Evolutionary conservation across 257 asterid species (phyloP).

Genomic region (Capsicum pubescens): DNA sequence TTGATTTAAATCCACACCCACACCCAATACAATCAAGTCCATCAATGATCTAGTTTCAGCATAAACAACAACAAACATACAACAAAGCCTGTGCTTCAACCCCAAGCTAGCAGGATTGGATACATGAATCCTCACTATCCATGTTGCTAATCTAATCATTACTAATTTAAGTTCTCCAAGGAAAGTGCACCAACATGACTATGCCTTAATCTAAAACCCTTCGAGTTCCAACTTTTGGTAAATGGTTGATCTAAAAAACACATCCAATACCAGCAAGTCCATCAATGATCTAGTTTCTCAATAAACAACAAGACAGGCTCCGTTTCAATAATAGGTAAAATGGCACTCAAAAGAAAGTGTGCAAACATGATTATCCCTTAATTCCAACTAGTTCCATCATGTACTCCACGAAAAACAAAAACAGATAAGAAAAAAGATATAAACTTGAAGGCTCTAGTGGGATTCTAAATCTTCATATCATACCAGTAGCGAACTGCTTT

Average conservation of each 20-base stretch:
- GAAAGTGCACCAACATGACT: neutral
- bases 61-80: neutral
- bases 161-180: neutral
- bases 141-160: neutral
- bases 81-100: neutral
- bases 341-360: too few relatives aligned
- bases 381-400: neutral
- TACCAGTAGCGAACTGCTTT: slow-evolving; percentile 87
- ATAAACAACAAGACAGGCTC: too few relatives aligned
- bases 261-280: too few relatives aligned
- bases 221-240: too few relatives aligned
- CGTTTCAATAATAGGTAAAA: too few relatives aligned
- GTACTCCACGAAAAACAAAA: slow-evolving; percentile 12
- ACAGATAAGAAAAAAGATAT: neutral
- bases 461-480: slow-evolving; percentile 44
- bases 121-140: neutral
- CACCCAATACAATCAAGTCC: slow-evolving; percentile 23
- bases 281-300: too few relatives aligned
- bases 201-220: neutral
- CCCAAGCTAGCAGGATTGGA: neutral
- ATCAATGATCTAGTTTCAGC: slow-evolving; percentile 15
- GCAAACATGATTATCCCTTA: too few relatives aligned
- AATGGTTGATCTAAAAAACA: too few relatives aligned
- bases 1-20: neutral
- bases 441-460: neutral